phyloP scores from a whole-genome alignment of 1,284 basidiomycete species.

The Boletus smithii region DNA sequence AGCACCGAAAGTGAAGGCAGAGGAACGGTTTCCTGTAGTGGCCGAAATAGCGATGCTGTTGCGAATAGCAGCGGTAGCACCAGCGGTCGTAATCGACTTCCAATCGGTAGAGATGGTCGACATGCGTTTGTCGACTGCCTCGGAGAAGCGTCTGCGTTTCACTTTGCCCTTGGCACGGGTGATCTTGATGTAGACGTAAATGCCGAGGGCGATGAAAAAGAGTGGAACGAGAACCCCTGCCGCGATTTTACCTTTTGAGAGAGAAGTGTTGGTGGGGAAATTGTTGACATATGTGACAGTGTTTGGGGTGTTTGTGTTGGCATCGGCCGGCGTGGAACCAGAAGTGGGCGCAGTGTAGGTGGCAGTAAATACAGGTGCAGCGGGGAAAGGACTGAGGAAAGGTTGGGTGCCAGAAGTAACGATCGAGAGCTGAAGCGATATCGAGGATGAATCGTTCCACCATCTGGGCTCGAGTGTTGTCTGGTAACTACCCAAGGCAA shows the following conservation, averaged over 20 bases:
- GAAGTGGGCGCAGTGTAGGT: slow-evolving; percentile 51
- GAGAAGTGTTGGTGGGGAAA: slow-evolving; percentile 38
- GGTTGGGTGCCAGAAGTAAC: slow-evolving; percentile 51
- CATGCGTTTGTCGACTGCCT: slow-evolving; percentile 79
- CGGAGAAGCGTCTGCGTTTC: slow-evolving; percentile 67
- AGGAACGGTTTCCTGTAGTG: slow-evolving; percentile 41
- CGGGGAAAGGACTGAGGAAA: slow-evolving; percentile 57
- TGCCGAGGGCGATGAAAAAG: slow-evolving; percentile 48
- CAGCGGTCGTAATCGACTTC: slow-evolving; percentile 69
- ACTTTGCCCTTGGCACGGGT: slow-evolving; percentile 55
- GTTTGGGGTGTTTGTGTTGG: slow-evolving; percentile 38
- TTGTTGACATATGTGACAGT: slow-evolving; percentile 39
- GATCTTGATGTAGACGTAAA: slow-evolving; percentile 54
- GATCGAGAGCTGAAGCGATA: slow-evolving; percentile 65
- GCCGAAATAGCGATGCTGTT: slow-evolving; percentile 56
- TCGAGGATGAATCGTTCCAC: slow-evolving; percentile 67
- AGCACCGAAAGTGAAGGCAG: slow-evolving; percentile 53
- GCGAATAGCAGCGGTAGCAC: slow-evolving; percentile 70
- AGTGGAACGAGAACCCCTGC: slow-evolving; percentile 78
- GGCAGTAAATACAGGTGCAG: slow-evolving; percentile 72
- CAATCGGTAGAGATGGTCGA: slow-evolving; percentile 74
- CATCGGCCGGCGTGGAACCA: slow-evolving; percentile 41
- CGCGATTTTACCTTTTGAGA: slow-evolving; percentile 64
- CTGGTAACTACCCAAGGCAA: slow-evolving; percentile 52
- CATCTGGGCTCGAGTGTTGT: slow-evolving; percentile 62